A percentile compares a stretch with the other conserved stretches of the same genome.
Conservation (phyloP, 768 basidiomycete species). For the Boletus sp. region DNA sequence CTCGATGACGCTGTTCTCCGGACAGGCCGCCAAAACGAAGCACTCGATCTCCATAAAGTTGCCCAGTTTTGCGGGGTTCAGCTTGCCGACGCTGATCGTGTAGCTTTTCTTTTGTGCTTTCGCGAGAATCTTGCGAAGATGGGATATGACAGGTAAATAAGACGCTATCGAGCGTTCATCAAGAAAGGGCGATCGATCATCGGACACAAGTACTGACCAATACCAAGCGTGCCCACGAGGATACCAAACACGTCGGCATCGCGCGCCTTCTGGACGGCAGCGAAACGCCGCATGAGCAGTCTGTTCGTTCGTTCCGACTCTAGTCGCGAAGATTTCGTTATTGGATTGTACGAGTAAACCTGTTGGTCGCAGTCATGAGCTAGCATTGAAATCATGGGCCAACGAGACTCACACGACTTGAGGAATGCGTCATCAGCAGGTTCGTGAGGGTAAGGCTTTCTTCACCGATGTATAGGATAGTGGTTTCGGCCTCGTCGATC, state of each 20-base stretch:
- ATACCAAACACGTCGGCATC: slow-evolving; percentile 95
- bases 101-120: slow-evolving; percentile 84
- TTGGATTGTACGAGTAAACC: slow-evolving; percentile 79
- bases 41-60: slow-evolving; percentile 98
- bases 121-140: slow-evolving; percentile 70
- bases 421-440: slow-evolving; percentile 78
- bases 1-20: slow-evolving; percentile 84
- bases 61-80: slow-evolving; percentile 91
- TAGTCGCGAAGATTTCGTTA: slow-evolving; percentile 41
- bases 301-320: slow-evolving; percentile 74
- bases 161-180: slow-evolving; percentile 47
- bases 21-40: slow-evolving; percentile 92
- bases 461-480: slow-evolving; percentile 66
- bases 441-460: slow-evolving; percentile 84
- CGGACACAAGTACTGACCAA: slow-evolving; percentile 48
- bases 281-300: slow-evolving; percentile 88
- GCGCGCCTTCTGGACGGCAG: slow-evolving; percentile 79
- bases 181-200: neutral
- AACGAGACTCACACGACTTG: slow-evolving; percentile 48
- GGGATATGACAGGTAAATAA: slow-evolving; percentile 81
- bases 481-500: neutral
- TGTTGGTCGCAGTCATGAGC: slow-evolving; percentile 28
- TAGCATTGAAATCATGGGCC: neutral
- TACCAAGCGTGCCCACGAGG: slow-evolving; percentile 90
- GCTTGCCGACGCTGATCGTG: slow-evolving; percentile 92